Evolutionary conservation across 192 early-diverging fungal genomes (phyloP), one percentile per base, ranked within the genome.

Genomic region (Cladochytrium replicatum): DNA sequence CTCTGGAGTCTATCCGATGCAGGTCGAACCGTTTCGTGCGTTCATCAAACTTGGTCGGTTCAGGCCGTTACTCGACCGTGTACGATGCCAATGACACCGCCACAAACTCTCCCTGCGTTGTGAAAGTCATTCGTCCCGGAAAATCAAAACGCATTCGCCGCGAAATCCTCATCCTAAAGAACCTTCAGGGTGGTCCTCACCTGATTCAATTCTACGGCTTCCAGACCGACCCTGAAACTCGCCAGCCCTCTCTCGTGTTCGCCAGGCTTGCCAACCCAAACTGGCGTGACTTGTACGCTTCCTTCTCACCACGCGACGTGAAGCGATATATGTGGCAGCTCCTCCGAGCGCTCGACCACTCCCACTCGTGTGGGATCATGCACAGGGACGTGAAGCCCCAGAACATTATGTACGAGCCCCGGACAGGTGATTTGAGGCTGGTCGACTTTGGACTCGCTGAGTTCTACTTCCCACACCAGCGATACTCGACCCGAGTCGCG

Each of bases 371-470:
- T 4, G 74, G 68, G 19, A 67, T 76, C 23, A 66, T 76, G 48
- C 74, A 76, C 42, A 58, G 74, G 1, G 74, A 75, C 48, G 41
- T 75, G 4, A 75, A 75, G 28, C 73, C 73, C 1, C 64, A 72
- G 29, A 75, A 75, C 55, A 56, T 75, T 11, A 39, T 69, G 11
- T 32, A 27, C 19, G 53, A 51, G 29, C n/a, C 39, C 27, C 43
- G 41, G 0, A 61, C 39, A 4, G 29, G 55, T 46, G 17, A 66
- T 34, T 46, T 74, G 7, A 54, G 52, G 30, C 47, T 75, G 23
- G 62, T 66, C 32, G 73, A 75, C 49, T 75, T 52, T 50, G 73
- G 73, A 1, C 58, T 71, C 1, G 66, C 66, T 17, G 61, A 64
- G n/a, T 65, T 67, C 29, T 67, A 61, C 43, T 11, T 48, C 24